A percentile compares a stretch with the other conserved stretches of the same genome.
Conservation (phyloP, 768 basidiomycete genomes). For the Russula olivacea region DNA sequence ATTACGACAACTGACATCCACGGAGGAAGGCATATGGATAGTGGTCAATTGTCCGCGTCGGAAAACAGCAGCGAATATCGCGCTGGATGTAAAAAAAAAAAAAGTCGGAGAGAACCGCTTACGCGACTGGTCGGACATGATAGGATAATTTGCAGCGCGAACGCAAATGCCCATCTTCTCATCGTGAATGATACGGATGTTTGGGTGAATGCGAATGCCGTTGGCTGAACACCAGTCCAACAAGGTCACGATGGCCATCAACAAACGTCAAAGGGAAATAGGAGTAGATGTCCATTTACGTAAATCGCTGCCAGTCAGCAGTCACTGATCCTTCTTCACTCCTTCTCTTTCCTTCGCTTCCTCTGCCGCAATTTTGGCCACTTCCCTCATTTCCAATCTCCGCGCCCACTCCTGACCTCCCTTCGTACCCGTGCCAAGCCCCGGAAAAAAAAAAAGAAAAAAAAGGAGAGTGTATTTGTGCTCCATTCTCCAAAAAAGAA, state of each 20-base stretch:
- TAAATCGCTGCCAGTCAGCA: not conserved
- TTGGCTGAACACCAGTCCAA: conserved; percentile 26
- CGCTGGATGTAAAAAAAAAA: conserved; percentile 8
- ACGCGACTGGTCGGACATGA: conserved; percentile 17
- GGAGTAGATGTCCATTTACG: conserved; percentile 13
- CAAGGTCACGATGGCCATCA: conserved; percentile 11
- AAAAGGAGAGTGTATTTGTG: not conserved
- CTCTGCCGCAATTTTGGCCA: conserved; percentile 21
- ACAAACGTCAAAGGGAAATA: conserved; percentile 10
- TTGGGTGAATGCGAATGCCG: conserved; percentile 25
- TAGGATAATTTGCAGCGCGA: conserved; percentile 3
- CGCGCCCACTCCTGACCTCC: conserved; percentile 68
- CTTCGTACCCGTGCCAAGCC: conserved; percentile 35
- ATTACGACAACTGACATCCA: conserved; percentile 26
- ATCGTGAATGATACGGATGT: conserved; percentile 21
- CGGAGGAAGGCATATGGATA: not conserved
- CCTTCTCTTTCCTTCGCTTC: conserved; percentile 18
- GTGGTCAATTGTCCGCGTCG: not conserved
- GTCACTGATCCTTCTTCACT: conserved; percentile 19
- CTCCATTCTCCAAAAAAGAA: not conserved
- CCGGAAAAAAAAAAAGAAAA: not conserved
- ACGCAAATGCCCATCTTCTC: conserved; percentile 17
- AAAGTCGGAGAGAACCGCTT: conserved; percentile 7
- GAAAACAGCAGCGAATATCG: conserved; percentile 8
- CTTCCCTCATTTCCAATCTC: conserved; percentile 22